Evolutionary conservation across 208 protist genomes (phyloP), one percentile per base, ranked within the genome.

Genomic region (Leptomonas seymouri): DNA sequence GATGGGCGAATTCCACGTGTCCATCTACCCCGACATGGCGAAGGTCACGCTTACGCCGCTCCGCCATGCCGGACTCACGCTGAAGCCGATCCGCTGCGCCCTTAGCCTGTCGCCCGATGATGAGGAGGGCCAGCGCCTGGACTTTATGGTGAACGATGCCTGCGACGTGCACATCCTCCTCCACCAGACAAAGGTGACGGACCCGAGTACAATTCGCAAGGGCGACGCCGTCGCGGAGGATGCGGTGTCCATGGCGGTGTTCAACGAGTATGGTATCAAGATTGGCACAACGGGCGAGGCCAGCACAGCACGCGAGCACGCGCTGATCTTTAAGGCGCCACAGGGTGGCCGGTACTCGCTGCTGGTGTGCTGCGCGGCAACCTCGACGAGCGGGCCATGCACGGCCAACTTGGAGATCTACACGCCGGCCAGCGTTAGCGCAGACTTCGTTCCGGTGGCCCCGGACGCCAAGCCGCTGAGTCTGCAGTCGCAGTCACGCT

Each of bases 91-190:
- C 6, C 55, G 51, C 56, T 67, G 53, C 56, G 68, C 53, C 25
- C 50, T 76, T 25, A 84, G 16, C 30, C 82, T 84, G 44, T 45
- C 66, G 61, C 75, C 54, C 21, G 60, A 62, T 34, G 67, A 71
- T 18, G 71, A 81, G 25, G 68, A 87, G 34, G 80, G 75, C 42
- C 61, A 71, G 61, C 62, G 76, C 14, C 66, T 90, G 21, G 84
- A 92, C 71, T 91, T 96, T 65, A 78, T 83, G 69, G 67, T 93
- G 18, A 85, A 74, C 57, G 81, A 89, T 23, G 45, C 82, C 3
- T 87, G 86, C 68, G 86, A 96, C 68, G 86, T 93, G 50, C 91
- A 96, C 80, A 80, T 93, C 44, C 70, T 96, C 36, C 57, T 94
- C 12, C 81, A 81, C 28, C 90, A 96, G 70, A 83, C 67, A 41